Evolutionary conservation across 2,329 filamentous ascomycete species (phyloP), one percentile per base, ranked within the genome.

Genomic region (Coniochaeta sp.): DNA sequence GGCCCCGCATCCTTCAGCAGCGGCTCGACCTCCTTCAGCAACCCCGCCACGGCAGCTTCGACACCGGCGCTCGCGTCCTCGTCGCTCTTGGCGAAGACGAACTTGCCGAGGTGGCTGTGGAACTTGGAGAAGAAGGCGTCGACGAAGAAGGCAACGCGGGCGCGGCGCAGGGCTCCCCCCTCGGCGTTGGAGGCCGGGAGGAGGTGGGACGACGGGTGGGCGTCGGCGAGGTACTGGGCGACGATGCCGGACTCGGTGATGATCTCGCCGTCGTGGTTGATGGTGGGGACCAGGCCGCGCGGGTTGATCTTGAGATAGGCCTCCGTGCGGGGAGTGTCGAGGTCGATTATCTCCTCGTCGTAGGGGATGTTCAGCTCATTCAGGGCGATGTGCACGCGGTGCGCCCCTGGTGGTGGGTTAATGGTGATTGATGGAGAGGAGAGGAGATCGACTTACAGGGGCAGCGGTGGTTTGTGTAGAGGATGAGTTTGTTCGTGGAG

Each of bases 261-360:
- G 63, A 88, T 85, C 56, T 86, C 76, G 55, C 74, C 76, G 56
- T 82, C 76, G 72, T 86, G 86, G 22, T 79, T 77, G 52, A 94
- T 70, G 0, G 82, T 71, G 1, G 89, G 89, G 4, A 94, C 87
- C 3, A 91, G 79, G 13, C 89, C 89, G 52, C 87, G 82, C 57
- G 88, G 87, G 71, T 92, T 91, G 64, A 94, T 71, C 49, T 84
- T 73, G 8, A 94, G 78, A 64, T 92, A 94, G 74, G 85, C 88
- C 32, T 79, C 73, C 26, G 85, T 82, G 9, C 89, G 82, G 0
- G 89, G 88, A 9, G 68, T 77, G 58, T 71, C 67, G 46, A 94
- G 75, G 64, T 92, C 86, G 59, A 95, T 87, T 52, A 82, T 80
- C 54, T 87, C 82, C 58, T 89, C 83, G 52, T 88, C 82, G 60